Base-by-base conservation (phyloP, 805 yeast species). In the Barnettozyma populi region DNA sequence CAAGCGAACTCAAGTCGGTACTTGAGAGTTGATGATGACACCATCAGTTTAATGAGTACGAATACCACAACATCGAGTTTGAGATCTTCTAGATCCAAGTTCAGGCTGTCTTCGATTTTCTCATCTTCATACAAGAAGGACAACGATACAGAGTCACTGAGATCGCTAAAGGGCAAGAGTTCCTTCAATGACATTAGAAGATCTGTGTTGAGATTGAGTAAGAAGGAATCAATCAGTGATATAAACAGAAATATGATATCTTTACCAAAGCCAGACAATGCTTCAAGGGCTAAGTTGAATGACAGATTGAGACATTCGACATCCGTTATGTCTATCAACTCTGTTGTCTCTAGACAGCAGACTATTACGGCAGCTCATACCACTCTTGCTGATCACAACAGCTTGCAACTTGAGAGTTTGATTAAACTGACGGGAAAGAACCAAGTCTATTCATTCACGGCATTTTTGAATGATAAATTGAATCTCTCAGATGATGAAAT, bases 251-350 rank as follows among this genome's bases (percentile, higher is more conserved):
- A 67, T 7, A 69, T 68, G 65, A 81, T 82, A 14, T 80, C 86
- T 4, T 62, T 78, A 47, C 88, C 87, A 1, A 55, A 48, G 44
- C 81, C 84, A 7, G 78, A 75, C 48, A 75, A 74, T 35, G 72
- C 71, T 11, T 75, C 85, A 14, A 69, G 79, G 32, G 79, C 74
- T 50, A 80, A 79, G 51, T 66, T 82, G 45, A 71, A 73, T 52
- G 70, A 72, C 49, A 82, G 78, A 54, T 63, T 82, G 41, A 71
- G 72, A 53, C 77, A 75, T 47, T 73, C 78, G 25, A 65, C 75
- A 2, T 75, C 82, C 4, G 59, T 78, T 40, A 57, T 76, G 24
- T 71, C 78, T 11, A 65, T 75, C 34, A 68, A 53, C 32, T 59
- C 63, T 7, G 52, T 53, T 18, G 48, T 51, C 2, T 57, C 62